These are phyloP conservation scores for Macrolepiota dolichaula DNA, from an alignment of 768 basidiomycete genomes.

Conservation along the genomic window DNA sequence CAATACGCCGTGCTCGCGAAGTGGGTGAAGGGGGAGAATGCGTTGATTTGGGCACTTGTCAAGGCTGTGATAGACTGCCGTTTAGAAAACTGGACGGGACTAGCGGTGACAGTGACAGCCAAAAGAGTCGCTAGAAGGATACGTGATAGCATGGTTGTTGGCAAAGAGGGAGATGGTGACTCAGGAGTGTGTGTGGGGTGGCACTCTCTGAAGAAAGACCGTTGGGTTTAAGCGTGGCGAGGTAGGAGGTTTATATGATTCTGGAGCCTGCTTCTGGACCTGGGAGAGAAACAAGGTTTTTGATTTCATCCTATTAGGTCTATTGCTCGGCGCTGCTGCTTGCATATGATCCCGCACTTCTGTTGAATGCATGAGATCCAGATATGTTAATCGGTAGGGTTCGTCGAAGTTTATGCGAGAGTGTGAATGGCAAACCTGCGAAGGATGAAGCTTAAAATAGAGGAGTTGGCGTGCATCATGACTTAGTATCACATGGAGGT, in stretches of 20 bases:
- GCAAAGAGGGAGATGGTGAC: not conserved
- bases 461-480: not conserved
- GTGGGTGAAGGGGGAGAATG: constrained; percentile 42
- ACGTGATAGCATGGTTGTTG: not conserved
- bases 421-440: constrained; percentile 1
- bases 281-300: not conserved
- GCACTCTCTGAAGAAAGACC: not conserved
- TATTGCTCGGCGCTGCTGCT: not conserved
- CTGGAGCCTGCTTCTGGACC: not conserved
- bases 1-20: constrained; percentile 52
- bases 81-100: not conserved
- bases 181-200: not conserved
- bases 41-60: constrained; percentile 33
- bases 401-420: not conserved
- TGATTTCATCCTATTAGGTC: not conserved
- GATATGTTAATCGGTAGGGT: not conserved
- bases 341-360: not conserved
- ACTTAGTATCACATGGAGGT: constrained; percentile 1
- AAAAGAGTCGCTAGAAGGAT: not conserved
- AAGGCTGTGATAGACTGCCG: constrained; percentile 30
- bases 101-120: not conserved
- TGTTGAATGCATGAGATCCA: not conserved
- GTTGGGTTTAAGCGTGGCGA: not conserved
- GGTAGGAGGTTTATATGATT: not conserved
- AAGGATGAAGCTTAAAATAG: constrained; percentile 5